These are phyloP conservation scores for Sphagnum tenellum DNA, from an alignment of 225 moss, liverwort and hornwort genomes.

Conservation along the genomic window DNA sequence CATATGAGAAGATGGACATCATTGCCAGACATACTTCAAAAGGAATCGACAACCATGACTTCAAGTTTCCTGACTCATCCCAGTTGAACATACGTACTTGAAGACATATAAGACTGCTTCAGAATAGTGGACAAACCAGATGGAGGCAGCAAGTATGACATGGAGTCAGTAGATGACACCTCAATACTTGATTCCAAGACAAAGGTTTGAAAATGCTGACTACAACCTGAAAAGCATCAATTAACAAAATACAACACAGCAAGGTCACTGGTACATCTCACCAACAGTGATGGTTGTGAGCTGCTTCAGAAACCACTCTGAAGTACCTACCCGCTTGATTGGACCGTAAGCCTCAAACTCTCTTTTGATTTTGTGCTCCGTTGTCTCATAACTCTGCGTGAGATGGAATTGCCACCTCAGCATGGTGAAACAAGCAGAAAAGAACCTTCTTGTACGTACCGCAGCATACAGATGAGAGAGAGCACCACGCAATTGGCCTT, in stretches of 20 bases:
- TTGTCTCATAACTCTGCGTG: constrained; percentile 91
- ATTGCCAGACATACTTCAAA: too few species aligned
- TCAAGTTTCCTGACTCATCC: too few species aligned
- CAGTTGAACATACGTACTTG: too few species aligned
- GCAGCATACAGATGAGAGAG: constrained; percentile 4
- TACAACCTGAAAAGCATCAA: neutral
- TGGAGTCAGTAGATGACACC: too few species aligned
- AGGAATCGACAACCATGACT: too few species aligned
- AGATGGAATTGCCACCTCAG: constrained; percentile 6
- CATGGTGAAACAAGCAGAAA: neutral
- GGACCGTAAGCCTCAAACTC: constrained; percentile 99
- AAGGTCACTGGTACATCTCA: neutral
- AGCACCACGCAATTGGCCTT: constrained; percentile 2
- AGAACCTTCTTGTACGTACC: constrained; percentile 1
- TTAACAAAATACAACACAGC: neutral
- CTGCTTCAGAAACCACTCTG: neutral
- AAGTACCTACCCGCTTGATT: constrained; percentile 72
- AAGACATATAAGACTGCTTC: too few species aligned
- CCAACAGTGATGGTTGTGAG: neutral
- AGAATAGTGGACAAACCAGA: too few species aligned
- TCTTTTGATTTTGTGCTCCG: constrained; percentile 94
- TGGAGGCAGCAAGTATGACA: too few species aligned
- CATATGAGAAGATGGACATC: too few species aligned
- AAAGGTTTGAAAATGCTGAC: neutral
- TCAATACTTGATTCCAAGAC: too few species aligned